Conservation (phyloP, 225 moss, liverwort and hornwort genomes). For the Sphagnum contortum region DNA sequence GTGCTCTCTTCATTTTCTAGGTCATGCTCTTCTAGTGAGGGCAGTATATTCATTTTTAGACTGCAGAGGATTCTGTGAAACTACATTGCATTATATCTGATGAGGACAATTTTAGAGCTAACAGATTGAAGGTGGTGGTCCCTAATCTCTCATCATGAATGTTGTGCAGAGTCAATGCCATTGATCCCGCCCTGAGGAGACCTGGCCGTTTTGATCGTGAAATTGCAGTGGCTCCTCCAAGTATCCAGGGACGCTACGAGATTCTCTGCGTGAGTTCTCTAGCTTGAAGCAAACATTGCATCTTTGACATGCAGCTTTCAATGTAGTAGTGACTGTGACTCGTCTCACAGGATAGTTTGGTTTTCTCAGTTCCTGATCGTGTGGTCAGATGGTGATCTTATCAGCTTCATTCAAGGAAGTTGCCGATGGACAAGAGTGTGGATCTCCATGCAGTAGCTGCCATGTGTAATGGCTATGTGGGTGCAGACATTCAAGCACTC, state of each 20-base stretch:
- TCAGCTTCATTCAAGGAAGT: slow-evolving; percentile 74
- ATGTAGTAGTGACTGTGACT: too few relatives aligned
- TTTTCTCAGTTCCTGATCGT: too few relatives aligned
- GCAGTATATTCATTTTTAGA: too few relatives aligned
- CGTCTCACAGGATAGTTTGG: too few relatives aligned
- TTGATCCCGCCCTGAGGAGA: slow-evolving; percentile 86
- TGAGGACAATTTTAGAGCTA: too few relatives aligned
- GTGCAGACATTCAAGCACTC: slow-evolving; percentile 89
- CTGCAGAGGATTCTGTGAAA: neutral
- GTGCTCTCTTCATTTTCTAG: too few relatives aligned
- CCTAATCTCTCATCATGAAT: neutral
- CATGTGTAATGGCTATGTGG: slow-evolving; percentile 95
- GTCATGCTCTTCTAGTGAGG: too few relatives aligned
- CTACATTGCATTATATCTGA: neutral
- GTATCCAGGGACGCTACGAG: slow-evolving; percentile 57
- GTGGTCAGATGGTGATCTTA: neutral
- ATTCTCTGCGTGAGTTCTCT: slow-evolving; percentile 64
- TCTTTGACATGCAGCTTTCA: too few relatives aligned
- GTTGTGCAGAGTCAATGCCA: slow-evolving; percentile 67
- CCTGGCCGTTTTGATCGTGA: slow-evolving; percentile 98
- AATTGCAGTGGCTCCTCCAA: slow-evolving; percentile 80
- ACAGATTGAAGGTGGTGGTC: too few relatives aligned
- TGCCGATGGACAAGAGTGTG: slow-evolving; percentile 54
- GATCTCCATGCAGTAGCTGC: slow-evolving; percentile 60
- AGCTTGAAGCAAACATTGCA: neutral